These are phyloP conservation scores for Phytophthora pistaciae DNA, from an alignment of 352 stramenopile genomes.

Conservation along the genomic window DNA sequence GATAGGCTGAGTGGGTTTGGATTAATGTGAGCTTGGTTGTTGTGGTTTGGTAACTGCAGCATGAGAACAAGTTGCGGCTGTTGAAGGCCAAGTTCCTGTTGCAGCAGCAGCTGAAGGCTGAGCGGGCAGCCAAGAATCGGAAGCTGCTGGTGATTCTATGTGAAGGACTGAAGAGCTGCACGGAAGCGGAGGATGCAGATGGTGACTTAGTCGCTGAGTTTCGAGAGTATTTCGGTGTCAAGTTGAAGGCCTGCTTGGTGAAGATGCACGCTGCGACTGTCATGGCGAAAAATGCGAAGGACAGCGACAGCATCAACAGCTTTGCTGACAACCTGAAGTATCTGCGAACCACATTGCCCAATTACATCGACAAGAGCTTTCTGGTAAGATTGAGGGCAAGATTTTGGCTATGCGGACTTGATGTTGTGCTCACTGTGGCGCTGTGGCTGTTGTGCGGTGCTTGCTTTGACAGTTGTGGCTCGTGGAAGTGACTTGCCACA, in stretches of 20 bases:
- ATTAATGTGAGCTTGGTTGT: not conserved
- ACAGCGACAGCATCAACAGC: slow-evolving; percentile 12
- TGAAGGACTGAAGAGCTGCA: slow-evolving; percentile 47
- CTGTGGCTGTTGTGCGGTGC: not conserved
- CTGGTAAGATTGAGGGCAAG: slow-evolving; percentile 43
- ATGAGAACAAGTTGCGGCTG: slow-evolving; percentile 54
- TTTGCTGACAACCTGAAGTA: slow-evolving; percentile 65
- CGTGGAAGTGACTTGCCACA: slow-evolving; percentile 68
- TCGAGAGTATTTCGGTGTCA: slow-evolving; percentile 57
- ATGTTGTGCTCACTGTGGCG: slow-evolving; percentile 7
- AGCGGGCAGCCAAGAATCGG: slow-evolving; percentile 44
- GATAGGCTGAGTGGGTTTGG: too few relatives aligned
- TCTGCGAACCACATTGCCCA: slow-evolving; percentile 54
- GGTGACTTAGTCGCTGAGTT: slow-evolving; percentile 25
- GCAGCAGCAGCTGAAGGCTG: slow-evolving; percentile 53
- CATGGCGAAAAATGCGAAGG: slow-evolving; percentile 32
- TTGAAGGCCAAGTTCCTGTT: slow-evolving; percentile 69
- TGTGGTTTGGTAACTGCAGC: slow-evolving; percentile 14
- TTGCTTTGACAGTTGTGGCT: slow-evolving; percentile 62
- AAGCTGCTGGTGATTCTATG: slow-evolving; percentile 59
- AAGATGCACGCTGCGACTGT: slow-evolving; percentile 61
- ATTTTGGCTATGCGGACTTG: not conserved
- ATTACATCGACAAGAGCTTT: slow-evolving; percentile 56
- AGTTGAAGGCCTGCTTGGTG: slow-evolving; percentile 60
- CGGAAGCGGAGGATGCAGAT: slow-evolving; percentile 20